phyloP scores from a whole-genome alignment of 495 filamentous ascomycete species.

The Lophium mytilinum region DNA sequence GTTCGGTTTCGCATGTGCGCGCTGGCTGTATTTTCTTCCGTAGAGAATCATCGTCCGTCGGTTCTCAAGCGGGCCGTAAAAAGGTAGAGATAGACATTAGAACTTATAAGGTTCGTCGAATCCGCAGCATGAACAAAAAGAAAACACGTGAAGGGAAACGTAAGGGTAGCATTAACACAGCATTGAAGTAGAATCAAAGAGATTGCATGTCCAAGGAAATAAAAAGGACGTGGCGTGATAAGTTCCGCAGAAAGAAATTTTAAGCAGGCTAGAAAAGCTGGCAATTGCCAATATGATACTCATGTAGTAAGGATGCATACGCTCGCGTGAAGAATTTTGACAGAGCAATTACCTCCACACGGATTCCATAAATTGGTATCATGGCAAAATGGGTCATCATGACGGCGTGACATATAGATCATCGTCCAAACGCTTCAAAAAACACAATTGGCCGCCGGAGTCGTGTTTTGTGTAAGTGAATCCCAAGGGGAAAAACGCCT shows the following conservation, averaged over 20 bases:
- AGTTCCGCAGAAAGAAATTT: not conserved
- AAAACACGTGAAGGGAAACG: not conserved
- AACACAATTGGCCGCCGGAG: slow-evolving; percentile 24
- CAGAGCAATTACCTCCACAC: slow-evolving; percentile 5
- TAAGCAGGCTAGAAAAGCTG: not conserved
- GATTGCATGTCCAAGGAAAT: no score
- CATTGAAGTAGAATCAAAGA: no score
- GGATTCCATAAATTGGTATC: slow-evolving; percentile 23
- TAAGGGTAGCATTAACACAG: not conserved
- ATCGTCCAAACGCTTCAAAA: slow-evolving; percentile 26
- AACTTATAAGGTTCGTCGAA: not conserved
- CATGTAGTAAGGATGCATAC: slow-evolving; percentile 1
- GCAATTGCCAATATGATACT: slow-evolving; percentile 1
- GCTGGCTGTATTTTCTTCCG: no score
- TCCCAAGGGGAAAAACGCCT: slow-evolving; percentile 21
- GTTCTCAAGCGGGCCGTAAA: not conserved
- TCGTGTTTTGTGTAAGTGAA: slow-evolving; percentile 16
- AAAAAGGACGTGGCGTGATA: no score
- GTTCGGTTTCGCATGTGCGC: no score
- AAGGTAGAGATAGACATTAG: slow-evolving; percentile 2
- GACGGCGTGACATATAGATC: slow-evolving; percentile 18
- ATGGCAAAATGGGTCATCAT: slow-evolving; percentile 27
- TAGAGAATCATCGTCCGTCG: no score
- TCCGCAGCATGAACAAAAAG: not conserved
- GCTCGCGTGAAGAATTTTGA: not conserved